These are phyloP conservation scores for Leucogyrophana mollusca DNA, from an alignment of 768 basidiomycete species.

Conservation along the genomic window DNA sequence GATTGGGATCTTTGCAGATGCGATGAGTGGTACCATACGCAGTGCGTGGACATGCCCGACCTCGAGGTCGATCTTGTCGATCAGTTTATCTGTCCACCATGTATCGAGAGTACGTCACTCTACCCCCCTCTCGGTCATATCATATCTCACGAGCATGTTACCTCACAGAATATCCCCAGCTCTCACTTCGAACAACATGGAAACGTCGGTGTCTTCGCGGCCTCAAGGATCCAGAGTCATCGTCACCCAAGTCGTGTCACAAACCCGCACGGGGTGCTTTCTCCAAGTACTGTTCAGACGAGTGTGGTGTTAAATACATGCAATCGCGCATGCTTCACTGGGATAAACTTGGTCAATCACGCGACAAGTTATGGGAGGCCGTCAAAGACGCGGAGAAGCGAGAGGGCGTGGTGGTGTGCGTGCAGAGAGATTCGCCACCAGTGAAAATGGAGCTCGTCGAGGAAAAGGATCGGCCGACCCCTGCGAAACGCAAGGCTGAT, in stretches of 20 bases:
- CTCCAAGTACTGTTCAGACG: slow-evolving; percentile 91
- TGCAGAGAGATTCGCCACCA: too few species aligned
- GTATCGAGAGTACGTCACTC: slow-evolving; percentile 66
- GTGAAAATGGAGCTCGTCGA: slow-evolving; percentile 7
- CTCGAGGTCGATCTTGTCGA: slow-evolving; percentile 85
- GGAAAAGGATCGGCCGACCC: slow-evolving; percentile 7
- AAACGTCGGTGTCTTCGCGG: slow-evolving; percentile 78
- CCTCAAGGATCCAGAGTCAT: slow-evolving; percentile 58
- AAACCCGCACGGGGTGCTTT: slow-evolving; percentile 78
- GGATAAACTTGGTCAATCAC: slow-evolving; percentile 61
- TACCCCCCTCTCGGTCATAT: slow-evolving; percentile 1
- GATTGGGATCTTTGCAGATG: slow-evolving; percentile 49
- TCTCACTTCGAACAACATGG: slow-evolving; percentile 72
- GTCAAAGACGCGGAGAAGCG: slow-evolving; percentile 69
- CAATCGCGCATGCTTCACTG: slow-evolving; percentile 60
- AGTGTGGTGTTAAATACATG: slow-evolving; percentile 79
- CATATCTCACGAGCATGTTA: slow-evolving; percentile 2
- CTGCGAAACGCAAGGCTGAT: slow-evolving; percentile 46
- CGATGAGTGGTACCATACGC: slow-evolving; percentile 93
- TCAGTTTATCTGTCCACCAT: slow-evolving; percentile 86
- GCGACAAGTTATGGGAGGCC: slow-evolving; percentile 67
- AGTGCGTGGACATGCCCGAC: slow-evolving; percentile 81
- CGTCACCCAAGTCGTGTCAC: slow-evolving; percentile 68
- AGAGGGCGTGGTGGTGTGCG: slow-evolving; percentile 65
- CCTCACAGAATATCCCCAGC: slow-evolving; percentile 55